These are phyloP conservation scores for Plantago ovata DNA, from an alignment of 257 asterid species.

Conservation along the genomic window DNA sequence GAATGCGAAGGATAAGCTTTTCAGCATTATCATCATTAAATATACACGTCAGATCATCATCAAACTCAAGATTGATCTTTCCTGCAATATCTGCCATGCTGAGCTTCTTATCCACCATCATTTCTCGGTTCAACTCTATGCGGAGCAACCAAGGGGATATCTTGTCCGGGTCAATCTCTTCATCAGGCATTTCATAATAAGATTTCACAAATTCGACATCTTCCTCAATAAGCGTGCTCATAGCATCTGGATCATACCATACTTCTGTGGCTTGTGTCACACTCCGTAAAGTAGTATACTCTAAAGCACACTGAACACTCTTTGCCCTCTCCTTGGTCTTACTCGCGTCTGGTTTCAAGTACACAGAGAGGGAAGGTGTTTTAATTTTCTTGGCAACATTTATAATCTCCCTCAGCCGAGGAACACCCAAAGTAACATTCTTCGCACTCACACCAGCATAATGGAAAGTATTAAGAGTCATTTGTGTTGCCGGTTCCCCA, in stretches of 20 bases:
- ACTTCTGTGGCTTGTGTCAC: conserved; percentile 99
- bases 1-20: conserved; percentile 93
- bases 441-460: conserved; percentile 99
- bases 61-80: conserved; percentile 87
- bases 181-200: conserved; percentile 97
- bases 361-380: conserved; percentile 96
- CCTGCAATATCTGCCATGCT: conserved; percentile 99
- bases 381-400: conserved; percentile 96
- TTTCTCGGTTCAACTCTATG: conserved; percentile 86
- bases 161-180: conserved; percentile 91
- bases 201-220: conserved; percentile 95
- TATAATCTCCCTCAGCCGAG: conserved; percentile 97
- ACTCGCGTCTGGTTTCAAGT: conserved; percentile 69
- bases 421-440: conserved; percentile 98
- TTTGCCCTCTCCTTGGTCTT: conserved; percentile 89
- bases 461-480: conserved; percentile 97
- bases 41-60: conserved; percentile 87
- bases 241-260: conserved; percentile 97
- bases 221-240: conserved; percentile 83
- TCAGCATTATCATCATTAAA: conserved; percentile 98
- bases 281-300: conserved; percentile 89
- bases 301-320: conserved; percentile 95
- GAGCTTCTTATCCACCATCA: conserved; percentile 99
- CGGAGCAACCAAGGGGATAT: conserved; percentile 99
- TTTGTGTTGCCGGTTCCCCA: conserved; percentile 99